phyloP scores from a whole-genome alignment of 1,284 basidiomycete species.

The Wallemia ichthyophaga region DNA sequence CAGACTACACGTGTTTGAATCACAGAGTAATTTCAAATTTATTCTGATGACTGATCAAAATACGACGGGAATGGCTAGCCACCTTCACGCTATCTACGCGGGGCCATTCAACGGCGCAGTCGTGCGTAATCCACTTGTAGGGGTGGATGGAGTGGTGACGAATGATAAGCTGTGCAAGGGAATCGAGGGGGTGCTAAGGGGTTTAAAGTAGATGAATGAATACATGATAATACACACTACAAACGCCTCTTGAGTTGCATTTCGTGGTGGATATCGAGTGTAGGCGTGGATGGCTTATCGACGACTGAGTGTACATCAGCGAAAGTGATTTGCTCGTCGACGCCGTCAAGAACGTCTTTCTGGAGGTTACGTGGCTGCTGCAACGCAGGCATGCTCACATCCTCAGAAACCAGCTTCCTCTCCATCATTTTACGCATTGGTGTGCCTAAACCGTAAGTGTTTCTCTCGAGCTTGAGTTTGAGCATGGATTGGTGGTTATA shows the following conservation, averaged over 20 bases:
- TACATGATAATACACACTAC: slow-evolving; percentile 11
- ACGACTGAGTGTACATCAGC: slow-evolving; percentile 25
- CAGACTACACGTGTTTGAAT: not conserved
- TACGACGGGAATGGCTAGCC: not conserved
- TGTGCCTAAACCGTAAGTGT: slow-evolving; percentile 56
- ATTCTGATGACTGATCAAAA: not conserved
- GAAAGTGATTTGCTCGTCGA: slow-evolving; percentile 47
- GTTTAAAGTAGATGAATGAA: not conserved
- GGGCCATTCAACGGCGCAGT: not conserved
- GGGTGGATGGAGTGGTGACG: not conserved
- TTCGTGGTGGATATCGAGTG: slow-evolving; percentile 30
- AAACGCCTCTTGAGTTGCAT: slow-evolving; percentile 37
- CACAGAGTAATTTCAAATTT: not conserved
- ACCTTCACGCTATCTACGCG: not conserved
- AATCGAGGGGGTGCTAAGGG: not conserved
- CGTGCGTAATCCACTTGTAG: not conserved
- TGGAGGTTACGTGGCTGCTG: slow-evolving; percentile 35
- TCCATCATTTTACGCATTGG: slow-evolving; percentile 82
- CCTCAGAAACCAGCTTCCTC: slow-evolving; percentile 27
- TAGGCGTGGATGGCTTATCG: slow-evolving; percentile 1
- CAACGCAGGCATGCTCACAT: not conserved
- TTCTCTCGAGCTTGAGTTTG: slow-evolving; percentile 53
- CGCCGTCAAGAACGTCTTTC: slow-evolving; percentile 67
- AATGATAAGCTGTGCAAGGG: not conserved
- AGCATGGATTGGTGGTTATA: slow-evolving; percentile 66